Conservation (phyloP, 768 basidiomycete genomes). For the Tylopilus intermedius region DNA sequence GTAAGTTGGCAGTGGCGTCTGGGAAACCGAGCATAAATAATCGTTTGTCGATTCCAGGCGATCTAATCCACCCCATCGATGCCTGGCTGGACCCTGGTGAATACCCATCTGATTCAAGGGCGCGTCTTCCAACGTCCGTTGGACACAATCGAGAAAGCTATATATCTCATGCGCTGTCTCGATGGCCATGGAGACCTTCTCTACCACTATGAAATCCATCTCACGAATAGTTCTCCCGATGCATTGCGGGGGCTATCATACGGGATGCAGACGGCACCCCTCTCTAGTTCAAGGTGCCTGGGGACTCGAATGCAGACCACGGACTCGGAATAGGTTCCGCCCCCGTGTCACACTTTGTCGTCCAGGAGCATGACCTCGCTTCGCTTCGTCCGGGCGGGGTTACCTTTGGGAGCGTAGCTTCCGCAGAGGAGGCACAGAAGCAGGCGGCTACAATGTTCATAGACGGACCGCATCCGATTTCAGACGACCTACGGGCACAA, state of each 20-base stretch:
- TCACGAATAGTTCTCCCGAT: slow-evolving; percentile 25
- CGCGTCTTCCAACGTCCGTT: slow-evolving; percentile 34
- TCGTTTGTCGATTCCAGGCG: too few species aligned
- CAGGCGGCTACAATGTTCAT: slow-evolving; percentile 25
- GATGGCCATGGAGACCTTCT: slow-evolving; percentile 42
- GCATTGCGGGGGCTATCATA: slow-evolving; percentile 39
- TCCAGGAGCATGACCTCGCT: slow-evolving; percentile 35
- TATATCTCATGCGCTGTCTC: slow-evolving; percentile 35
- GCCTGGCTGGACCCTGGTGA: slow-evolving; percentile 15
- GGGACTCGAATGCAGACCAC: neutral
- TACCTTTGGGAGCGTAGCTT: slow-evolving; percentile 28
- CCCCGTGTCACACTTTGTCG: slow-evolving; percentile 38
- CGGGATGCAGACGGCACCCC: slow-evolving; percentile 1
- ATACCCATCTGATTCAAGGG: slow-evolving; percentile 1
- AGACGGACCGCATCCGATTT: slow-evolving; percentile 35
- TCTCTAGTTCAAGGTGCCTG: neutral
- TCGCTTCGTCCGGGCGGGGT: slow-evolving; percentile 36
- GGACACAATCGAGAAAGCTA: slow-evolving; percentile 37
- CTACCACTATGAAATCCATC: slow-evolving; percentile 25
- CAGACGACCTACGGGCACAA: slow-evolving; percentile 39
- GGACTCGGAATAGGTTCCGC: neutral
- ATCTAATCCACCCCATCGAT: neutral
- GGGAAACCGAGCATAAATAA: too few species aligned
- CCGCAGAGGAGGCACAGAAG: slow-evolving; percentile 31
- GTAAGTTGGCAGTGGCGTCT: too few species aligned